Conservation (phyloP, 1,284 basidiomycete genomes). For the Moesziomyces globuligerus region DNA sequence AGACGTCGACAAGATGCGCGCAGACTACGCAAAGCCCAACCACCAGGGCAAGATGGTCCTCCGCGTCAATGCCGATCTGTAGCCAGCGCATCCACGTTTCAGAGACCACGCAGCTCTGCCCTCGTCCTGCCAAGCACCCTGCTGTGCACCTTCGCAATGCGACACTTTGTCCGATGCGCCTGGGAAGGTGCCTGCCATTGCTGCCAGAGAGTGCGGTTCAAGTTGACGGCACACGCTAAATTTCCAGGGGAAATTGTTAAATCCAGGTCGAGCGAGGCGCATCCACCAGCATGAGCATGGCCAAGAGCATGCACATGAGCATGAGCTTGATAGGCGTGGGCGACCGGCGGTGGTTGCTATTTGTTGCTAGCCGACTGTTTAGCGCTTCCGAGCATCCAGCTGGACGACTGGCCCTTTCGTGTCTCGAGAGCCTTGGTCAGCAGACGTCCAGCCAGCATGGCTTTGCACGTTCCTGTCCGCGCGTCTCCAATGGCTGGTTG, state of each 20-base stretch:
- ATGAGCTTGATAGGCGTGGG: neutral
- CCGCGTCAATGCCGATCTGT: constrained; percentile 14
- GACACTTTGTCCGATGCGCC: no score
- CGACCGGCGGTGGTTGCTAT: neutral
- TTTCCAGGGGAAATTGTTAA: no score
- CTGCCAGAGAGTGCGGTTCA: no score
- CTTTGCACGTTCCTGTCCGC: no score
- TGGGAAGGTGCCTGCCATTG: no score
- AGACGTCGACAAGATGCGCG: constrained; percentile 37
- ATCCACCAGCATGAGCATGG: neutral
- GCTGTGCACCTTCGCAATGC: neutral
- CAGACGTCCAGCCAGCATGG: neutral
- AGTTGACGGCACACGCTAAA: no score
- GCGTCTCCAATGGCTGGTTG: no score
- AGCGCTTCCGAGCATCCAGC: constrained; percentile 27
- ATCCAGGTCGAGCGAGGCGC: no score
- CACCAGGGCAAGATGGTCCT: constrained; percentile 45
- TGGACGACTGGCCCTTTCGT: neutral
- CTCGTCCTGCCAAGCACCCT: no score
- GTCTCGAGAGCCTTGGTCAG: neutral
- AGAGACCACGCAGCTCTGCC: no score
- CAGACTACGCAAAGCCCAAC: constrained; percentile 24
- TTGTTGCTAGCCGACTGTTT: constrained; percentile 5
- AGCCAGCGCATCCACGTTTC: no score
- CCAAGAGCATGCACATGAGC: neutral